Percentiles rank a stretch among this genome's conserved stretches.
Evolutionary conservation across 331 rosid species (phyloP).

Genomic region (Acacia concinna): DNA sequence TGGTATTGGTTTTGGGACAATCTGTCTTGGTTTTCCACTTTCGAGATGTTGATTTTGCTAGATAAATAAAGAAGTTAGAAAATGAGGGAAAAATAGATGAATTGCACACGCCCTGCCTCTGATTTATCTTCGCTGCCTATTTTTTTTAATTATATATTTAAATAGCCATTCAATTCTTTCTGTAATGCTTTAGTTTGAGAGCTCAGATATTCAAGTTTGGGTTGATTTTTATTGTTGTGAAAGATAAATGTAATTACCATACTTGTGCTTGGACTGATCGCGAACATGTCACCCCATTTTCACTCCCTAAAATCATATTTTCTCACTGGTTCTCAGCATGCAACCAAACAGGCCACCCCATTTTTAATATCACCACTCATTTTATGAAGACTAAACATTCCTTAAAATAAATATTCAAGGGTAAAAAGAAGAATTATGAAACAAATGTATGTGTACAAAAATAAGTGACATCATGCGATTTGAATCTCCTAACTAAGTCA

Average conservation of each 20-base stretch:
- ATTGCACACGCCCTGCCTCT: background rate
- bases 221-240: background rate
- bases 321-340: background rate
- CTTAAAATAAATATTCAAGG: background rate
- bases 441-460: background rate
- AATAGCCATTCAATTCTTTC: background rate
- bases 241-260: background rate
- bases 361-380: background rate
- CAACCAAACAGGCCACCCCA: background rate
- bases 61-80: background rate
- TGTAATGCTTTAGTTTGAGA: background rate
- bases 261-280: background rate
- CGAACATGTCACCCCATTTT: too few relatives aligned
- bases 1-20: slow-evolving; percentile 2
- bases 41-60: background rate
- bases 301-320: background rate
- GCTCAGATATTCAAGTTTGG: background rate
- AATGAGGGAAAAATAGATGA: background rate
- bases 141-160: background rate
- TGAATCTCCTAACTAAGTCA: background rate
- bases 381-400: background rate
- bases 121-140: background rate
- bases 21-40: background rate
- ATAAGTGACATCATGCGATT: background rate
- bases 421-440: background rate